phyloP scores from a whole-genome alignment of 768 basidiomycete species.

The Leccinum uliginosum region DNA sequence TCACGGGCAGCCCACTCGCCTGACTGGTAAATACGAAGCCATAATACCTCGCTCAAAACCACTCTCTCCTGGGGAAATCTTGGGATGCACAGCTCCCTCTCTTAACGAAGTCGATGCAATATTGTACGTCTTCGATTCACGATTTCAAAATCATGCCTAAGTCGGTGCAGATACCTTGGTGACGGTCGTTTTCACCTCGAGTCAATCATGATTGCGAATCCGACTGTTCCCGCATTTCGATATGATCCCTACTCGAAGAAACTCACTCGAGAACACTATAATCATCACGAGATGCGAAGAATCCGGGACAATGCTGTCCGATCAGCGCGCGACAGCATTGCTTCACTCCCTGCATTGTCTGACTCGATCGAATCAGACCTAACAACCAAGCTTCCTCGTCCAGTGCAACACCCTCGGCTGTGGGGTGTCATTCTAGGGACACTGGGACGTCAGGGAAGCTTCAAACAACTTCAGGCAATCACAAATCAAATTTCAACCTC shows the following conservation, averaged over 20 bases:
- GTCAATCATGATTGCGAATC: conserved; percentile 99
- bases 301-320: conserved; percentile 73
- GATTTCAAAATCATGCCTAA: conserved; percentile 2
- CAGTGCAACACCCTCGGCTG: conserved; percentile 26
- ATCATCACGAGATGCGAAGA: conserved; percentile 81
- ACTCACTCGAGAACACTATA: conserved; percentile 87
- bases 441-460: conserved; percentile 88
- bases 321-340: conserved; percentile 64
- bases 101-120: conserved; percentile 80
- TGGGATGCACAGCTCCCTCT: conserved; percentile 93
- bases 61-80: conserved; percentile 91
- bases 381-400: conserved; percentile 14
- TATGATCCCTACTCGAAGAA: conserved; percentile 99
- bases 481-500: conserved; percentile 61
- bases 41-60: conserved; percentile 86
- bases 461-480: conserved; percentile 86
- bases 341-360: conserved; percentile 17
- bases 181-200: conserved; percentile 98
- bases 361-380: conserved; percentile 4
- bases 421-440: conserved; percentile 97
- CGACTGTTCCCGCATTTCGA: conserved; percentile 87
- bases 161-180: conserved; percentile 76
- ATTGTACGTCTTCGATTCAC: conserved; percentile 51
- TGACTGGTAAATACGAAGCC: conserved; percentile 66
- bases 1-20: conserved; percentile 25